These are phyloP conservation scores for Aureobasidium sp. DNA, from an alignment of 2,329 filamentous ascomycete species.

Conservation along the genomic window DNA sequence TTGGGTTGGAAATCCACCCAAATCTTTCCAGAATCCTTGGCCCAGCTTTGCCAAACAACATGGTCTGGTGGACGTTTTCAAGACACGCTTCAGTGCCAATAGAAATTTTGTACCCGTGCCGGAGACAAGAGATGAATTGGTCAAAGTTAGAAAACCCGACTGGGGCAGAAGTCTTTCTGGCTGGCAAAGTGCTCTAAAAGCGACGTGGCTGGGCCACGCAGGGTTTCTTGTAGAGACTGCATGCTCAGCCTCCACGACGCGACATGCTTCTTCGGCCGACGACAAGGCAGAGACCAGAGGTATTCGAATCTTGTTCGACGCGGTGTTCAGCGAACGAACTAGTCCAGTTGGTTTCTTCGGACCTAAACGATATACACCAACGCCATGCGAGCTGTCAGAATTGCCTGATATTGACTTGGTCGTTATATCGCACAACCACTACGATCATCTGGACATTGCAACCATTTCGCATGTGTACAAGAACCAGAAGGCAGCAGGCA, in stretches of 20 bases:
- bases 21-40: constrained; percentile 45
- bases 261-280: constrained; percentile 20
- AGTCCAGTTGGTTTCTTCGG: constrained; percentile 42
- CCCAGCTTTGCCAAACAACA: constrained; percentile 32
- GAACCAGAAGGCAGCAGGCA: constrained; percentile 28
- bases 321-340: constrained; percentile 46
- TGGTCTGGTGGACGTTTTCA: constrained; percentile 26
- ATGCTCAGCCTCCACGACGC: background rate
- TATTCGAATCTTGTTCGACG: constrained; percentile 45
- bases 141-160: constrained; percentile 36
- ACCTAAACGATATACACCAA: constrained; percentile 46
- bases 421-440: constrained; percentile 51
- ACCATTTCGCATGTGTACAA: constrained; percentile 38
- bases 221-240: constrained; percentile 42
- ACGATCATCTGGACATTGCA: constrained; percentile 47
- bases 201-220: constrained; percentile 48
- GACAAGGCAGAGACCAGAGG: constrained; percentile 28
- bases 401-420: constrained; percentile 47
- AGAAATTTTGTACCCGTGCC: constrained; percentile 44
- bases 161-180: constrained; percentile 27
- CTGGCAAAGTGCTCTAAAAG: constrained; percentile 32
- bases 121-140: constrained; percentile 34
- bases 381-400: constrained; percentile 44
- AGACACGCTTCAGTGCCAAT: constrained; percentile 33
- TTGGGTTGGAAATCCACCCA: constrained; percentile 39